These are phyloP conservation scores for Groenewaldozyma auringiensis DNA, from an alignment of 1,139 yeast genomes.

Conservation along the genomic window DNA sequence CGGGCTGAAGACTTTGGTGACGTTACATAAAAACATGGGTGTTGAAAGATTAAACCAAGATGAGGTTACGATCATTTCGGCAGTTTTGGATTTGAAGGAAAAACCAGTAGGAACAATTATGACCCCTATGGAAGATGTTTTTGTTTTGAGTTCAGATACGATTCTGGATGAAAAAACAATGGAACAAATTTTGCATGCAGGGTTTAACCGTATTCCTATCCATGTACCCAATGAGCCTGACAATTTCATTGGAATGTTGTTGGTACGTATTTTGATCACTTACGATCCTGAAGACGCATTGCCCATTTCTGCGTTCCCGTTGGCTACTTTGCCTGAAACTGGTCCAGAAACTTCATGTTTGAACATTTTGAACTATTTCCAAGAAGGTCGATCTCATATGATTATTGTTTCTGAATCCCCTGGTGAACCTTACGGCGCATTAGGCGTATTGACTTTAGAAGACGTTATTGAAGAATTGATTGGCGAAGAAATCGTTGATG, in stretches of 20 bases:
- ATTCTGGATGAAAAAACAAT: slow-evolving; percentile 78
- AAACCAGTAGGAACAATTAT: slow-evolving; percentile 78
- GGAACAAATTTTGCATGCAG: slow-evolving; percentile 86
- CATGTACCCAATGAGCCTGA: slow-evolving; percentile 83
- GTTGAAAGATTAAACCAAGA: slow-evolving; percentile 88
- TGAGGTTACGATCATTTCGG: slow-evolving; percentile 91
- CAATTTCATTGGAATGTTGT: slow-evolving; percentile 90
- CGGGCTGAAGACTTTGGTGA: slow-evolving; percentile 87
- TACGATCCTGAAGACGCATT: slow-evolving; percentile 95
- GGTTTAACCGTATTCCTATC: slow-evolving; percentile 94
- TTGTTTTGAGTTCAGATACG: slow-evolving; percentile 78
- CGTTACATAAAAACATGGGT: slow-evolving; percentile 91
- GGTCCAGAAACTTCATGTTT: slow-evolving; percentile 86
- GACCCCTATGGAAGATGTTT: slow-evolving; percentile 92
- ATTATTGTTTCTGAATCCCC: slow-evolving; percentile 83
- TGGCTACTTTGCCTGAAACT: slow-evolving; percentile 95
- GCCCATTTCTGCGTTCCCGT: slow-evolving; percentile 88
- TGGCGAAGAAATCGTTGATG: slow-evolving; percentile 97
- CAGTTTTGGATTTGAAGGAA: slow-evolving; percentile 89
- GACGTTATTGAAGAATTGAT: slow-evolving; percentile 96
- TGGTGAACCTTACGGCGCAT: slow-evolving; percentile 79
- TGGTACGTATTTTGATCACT: slow-evolving; percentile 85
- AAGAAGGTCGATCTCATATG: slow-evolving; percentile 97
- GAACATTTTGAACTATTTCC: slow-evolving; percentile 89
- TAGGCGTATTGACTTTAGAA: slow-evolving; percentile 88